Percentiles rank a stretch among this genome's conserved stretches.
phyloP scores from a whole-genome alignment of 495 filamentous ascomycete genomes.

The Penicillium robsamsonii region DNA sequence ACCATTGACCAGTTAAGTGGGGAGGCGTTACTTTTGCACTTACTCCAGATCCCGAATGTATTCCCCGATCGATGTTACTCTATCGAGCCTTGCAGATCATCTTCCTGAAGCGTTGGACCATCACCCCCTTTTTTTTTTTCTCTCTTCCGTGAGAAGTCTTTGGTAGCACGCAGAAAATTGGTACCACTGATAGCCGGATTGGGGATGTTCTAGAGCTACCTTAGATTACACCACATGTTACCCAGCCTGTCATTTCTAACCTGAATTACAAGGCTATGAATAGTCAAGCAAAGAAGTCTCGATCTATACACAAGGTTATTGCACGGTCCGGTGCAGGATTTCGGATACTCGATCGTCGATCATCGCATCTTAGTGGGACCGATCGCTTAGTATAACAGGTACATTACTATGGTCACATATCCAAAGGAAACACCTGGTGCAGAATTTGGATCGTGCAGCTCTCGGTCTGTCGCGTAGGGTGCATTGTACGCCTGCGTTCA shows the following conservation, averaged over 20 bases:
- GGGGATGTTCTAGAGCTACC: background rate
- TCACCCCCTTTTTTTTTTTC: background rate
- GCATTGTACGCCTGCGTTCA: too few species aligned
- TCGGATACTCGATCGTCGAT: background rate
- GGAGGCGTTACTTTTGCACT: conserved; percentile 2
- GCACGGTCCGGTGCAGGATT: background rate
- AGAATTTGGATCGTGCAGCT: background rate
- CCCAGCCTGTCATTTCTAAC: background rate
- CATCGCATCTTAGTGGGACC: background rate
- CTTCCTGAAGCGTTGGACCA: background rate
- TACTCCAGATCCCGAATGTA: background rate
- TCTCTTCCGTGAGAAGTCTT: background rate
- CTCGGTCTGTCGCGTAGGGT: too few species aligned
- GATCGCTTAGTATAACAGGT: background rate
- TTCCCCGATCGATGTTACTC: background rate
- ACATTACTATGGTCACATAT: background rate
- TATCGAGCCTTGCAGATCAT: background rate
- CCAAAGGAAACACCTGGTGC: background rate
- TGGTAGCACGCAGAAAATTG: background rate
- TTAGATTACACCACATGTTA: background rate
- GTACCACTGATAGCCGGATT: conserved; percentile 5
- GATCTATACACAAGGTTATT: background rate
- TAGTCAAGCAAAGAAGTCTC: background rate
- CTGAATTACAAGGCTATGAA: background rate
- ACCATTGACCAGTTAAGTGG: background rate